phyloP scores from a whole-genome alignment of 306 rosid genomes.

The Cyclanthera cordifolia region DNA sequence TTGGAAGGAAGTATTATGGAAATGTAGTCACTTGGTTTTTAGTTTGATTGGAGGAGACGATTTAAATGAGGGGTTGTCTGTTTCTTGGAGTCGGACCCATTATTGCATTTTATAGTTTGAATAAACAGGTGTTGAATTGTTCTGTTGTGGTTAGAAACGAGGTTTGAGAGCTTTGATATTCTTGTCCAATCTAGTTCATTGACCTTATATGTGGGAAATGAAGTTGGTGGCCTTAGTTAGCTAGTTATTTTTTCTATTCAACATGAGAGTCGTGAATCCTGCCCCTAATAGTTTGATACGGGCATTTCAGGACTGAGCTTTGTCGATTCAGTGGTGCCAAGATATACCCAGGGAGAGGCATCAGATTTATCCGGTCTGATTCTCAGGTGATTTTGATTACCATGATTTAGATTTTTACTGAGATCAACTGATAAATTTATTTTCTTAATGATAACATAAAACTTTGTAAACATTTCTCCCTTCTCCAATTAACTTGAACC shows the following conservation, averaged over 20 bases:
- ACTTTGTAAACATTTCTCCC: neutral
- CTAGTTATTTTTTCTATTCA: no score
- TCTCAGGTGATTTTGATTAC: constrained; percentile 50
- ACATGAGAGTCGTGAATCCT: neutral
- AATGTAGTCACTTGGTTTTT: neutral
- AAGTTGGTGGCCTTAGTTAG: no score
- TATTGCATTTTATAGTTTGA: neutral
- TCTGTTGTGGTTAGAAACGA: neutral
- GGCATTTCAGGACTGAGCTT: constrained; percentile 53
- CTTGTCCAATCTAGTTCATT: neutral
- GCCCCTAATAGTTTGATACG: neutral
- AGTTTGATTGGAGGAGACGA: neutral
- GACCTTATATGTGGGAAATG: neutral
- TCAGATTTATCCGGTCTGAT: constrained; percentile 70
- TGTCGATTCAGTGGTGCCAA: constrained; percentile 81
- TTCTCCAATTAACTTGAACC: neutral
- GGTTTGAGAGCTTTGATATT: neutral
- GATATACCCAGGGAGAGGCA: constrained; percentile 83
- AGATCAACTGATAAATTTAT: neutral
- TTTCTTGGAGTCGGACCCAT: neutral
- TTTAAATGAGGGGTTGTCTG: neutral
- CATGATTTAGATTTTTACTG: neutral
- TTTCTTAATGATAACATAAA: no score
- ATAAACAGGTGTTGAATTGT: neutral
- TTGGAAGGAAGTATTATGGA: neutral